Evolutionary conservation across 2,329 filamentous ascomycete species (phyloP).

Genomic region (Alternaria consortialis): DNA sequence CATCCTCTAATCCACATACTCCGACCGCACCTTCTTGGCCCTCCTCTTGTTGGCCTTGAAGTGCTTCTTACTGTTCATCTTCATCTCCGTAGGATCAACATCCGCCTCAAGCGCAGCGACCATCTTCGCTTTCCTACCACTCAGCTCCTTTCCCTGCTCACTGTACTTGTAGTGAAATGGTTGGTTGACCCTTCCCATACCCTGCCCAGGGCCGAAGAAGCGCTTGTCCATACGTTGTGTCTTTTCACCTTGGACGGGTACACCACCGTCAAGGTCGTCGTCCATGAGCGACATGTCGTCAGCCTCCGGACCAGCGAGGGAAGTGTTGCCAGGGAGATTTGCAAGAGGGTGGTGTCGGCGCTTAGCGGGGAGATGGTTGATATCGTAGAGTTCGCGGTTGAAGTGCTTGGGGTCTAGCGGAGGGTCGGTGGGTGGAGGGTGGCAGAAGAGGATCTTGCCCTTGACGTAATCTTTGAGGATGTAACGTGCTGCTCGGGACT

Average conservation of each 20-base stretch:
- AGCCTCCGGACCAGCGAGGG: constrained; percentile 35
- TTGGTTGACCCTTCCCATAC: constrained; percentile 71
- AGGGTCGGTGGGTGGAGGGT: constrained; percentile 77
- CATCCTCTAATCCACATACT: constrained; percentile 42
- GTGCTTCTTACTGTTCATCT: constrained; percentile 85
- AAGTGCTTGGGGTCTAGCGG: constrained; percentile 76
- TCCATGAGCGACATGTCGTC: constrained; percentile 55
- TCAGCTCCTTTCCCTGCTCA: constrained; percentile 83
- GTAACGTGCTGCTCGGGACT: constrained; percentile 87
- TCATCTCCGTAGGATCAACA: constrained; percentile 80
- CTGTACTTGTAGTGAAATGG: constrained; percentile 93
- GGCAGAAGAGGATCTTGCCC: constrained; percentile 91
- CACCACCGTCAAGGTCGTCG: constrained; percentile 57
- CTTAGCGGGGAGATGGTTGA: constrained; percentile 81
- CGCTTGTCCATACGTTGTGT: constrained; percentile 80
- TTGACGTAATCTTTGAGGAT: constrained; percentile 97
- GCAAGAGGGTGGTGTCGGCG: constrained; percentile 71
- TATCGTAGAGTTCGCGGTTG: constrained; percentile 89
- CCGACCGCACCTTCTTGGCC: constrained; percentile 61
- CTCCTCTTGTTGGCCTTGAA: constrained; percentile 80
- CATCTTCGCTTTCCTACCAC: constrained; percentile 81
- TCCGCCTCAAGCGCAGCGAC: constrained; percentile 86
- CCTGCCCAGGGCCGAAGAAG: constrained; percentile 80
- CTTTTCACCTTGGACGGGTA: constrained; percentile 69
- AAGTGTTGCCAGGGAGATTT: constrained; percentile 52